phyloP scores from a whole-genome alignment of 2,329 filamentous ascomycete species.

The Helotiales sp. region DNA sequence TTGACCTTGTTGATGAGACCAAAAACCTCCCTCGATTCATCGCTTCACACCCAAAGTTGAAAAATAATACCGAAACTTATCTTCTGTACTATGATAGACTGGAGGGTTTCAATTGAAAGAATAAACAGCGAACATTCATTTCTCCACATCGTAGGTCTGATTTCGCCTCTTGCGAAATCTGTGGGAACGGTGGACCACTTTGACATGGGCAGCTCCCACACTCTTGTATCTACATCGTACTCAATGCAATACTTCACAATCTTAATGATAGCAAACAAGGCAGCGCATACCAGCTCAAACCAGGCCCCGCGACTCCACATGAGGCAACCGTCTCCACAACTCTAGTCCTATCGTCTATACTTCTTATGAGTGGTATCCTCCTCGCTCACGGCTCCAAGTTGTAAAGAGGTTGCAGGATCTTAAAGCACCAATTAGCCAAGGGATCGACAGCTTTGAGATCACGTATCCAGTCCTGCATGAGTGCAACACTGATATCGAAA shows the following conservation, averaged over 20 bases:
- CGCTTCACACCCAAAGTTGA: too few relatives aligned
- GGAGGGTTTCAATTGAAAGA: neutral
- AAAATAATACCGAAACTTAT: too few relatives aligned
- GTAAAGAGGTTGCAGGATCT: slow-evolving; percentile 40
- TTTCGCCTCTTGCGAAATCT: neutral
- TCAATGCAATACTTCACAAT: neutral
- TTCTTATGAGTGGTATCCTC: neutral
- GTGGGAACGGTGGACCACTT: neutral
- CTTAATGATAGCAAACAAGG: neutral
- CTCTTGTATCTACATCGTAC: neutral
- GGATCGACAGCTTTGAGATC: slow-evolving; percentile 61
- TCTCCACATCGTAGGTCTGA: neutral
- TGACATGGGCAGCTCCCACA: neutral
- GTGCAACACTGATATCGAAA: slow-evolving; percentile 52
- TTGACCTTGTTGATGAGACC: too few relatives aligned
- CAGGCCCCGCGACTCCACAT: neutral
- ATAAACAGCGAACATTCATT: neutral
- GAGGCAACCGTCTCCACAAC: neutral
- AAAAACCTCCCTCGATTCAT: too few relatives aligned
- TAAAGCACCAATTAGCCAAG: slow-evolving; percentile 56
- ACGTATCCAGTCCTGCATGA: slow-evolving; percentile 63
- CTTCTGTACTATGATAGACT: neutral
- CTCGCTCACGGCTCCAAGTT: slow-evolving; percentile 27
- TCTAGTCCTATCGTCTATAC: neutral
- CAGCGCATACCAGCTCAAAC: neutral